Evolutionary conservation across 83 land plant species (phyloP), one percentile per base, ranked within the genome.

Genomic region (Thuja plicata): DNA sequence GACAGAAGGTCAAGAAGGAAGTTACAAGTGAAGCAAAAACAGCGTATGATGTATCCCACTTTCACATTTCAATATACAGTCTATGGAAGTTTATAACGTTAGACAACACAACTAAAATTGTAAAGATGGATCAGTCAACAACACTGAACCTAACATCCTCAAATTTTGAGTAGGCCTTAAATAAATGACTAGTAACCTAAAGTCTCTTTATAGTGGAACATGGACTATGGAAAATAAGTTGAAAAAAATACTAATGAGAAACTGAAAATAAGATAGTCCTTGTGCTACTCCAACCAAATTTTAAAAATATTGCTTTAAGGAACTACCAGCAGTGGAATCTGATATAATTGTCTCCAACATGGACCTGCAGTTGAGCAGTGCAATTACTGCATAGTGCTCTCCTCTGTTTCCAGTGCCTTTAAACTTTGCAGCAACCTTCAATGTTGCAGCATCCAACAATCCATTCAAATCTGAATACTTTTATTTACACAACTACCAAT

Each of bases 331-430:
- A 19, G 93, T 90, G 46, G 88, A 77, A 37, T 77, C 88, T 77
- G 92, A 70, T 38, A 92, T 19, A 40, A 35, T 78, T 35, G 91
- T 89, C 70, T 90, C 93, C 84, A 90, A 76, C 78, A 60, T 84
- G 32, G 77, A 57, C 30, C 93, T 89, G 62, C 92, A 90, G 60
- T 92, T 92, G 55, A 92, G 48, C 35, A 92, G 92, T 35, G 27
- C 40, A 70, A 92, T 82, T 37, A 87, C 35, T 62, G 93, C 93
- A 88, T 54, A 92, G 38, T 88, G 90, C 90, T 92, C 93, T 27
- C 92, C 86, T 57, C 89, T 54, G 27, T 88, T 92, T 46, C 90
- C 92, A 32, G 89, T 87, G 80, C 73, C 79, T 78, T 92, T 92
- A 76, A 41, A 43, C 66, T 50, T 88, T 35, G 92, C 87, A 30